Conservation (phyloP, 306 rosid species). For the Oemleria cerasiformis region DNA sequence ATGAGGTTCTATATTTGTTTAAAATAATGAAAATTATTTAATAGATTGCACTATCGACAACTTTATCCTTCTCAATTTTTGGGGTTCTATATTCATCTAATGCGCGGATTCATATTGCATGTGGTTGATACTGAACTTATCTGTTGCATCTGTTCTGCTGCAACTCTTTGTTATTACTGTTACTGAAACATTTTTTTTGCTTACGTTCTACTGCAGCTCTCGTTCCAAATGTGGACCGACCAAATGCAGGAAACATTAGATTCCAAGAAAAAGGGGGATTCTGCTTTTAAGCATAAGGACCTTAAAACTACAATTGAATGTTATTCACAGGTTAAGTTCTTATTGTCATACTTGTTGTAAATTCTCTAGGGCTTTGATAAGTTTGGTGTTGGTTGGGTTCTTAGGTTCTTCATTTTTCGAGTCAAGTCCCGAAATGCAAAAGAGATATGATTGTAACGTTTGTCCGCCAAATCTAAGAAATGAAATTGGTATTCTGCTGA, state of each 20-base stretch:
- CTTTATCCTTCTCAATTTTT: not conserved
- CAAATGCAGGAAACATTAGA: conserved; percentile 79
- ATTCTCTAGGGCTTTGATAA: conserved; percentile 3
- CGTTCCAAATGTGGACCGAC: conserved; percentile 85
- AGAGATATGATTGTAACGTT: not conserved
- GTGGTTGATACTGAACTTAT: not conserved
- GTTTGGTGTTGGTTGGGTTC: not conserved
- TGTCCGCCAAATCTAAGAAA: not conserved
- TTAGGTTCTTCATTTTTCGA: not conserved
- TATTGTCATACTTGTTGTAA: conserved; percentile 11
- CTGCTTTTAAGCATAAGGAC: conserved; percentile 61
- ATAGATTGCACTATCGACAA: not conserved
- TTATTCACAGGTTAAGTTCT: conserved; percentile 61
- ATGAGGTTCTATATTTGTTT: conserved; percentile 51
- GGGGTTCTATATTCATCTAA: not conserved
- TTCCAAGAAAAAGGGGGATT: conserved; percentile 70
- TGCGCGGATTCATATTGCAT: not conserved
- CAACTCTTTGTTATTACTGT: not conserved
- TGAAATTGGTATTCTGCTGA: conserved; percentile 8
- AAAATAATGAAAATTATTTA: not conserved
- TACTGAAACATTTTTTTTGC: conserved; percentile 14
- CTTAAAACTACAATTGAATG: conserved; percentile 57
- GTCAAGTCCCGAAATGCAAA: not conserved
- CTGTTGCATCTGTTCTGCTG: not conserved
- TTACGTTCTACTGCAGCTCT: conserved; percentile 44